Evolutionary conservation across 2,329 filamentous ascomycete species (phyloP).

Genomic region (Zopfia rhizophila): DNA sequence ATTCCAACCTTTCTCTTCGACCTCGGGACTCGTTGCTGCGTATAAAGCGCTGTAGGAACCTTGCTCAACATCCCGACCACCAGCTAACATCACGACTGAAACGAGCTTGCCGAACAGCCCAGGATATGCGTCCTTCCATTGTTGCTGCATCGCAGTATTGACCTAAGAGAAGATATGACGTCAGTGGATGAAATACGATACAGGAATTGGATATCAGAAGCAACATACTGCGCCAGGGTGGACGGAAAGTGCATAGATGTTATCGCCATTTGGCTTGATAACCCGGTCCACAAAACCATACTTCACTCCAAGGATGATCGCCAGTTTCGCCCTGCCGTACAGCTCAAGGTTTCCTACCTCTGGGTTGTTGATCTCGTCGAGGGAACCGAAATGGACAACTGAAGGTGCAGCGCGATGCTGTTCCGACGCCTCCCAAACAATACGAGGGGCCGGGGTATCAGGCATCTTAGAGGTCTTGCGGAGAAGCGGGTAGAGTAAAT

Average conservation of each 20-base stretch:
- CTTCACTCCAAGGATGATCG: slow-evolving; percentile 57
- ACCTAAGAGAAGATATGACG: slow-evolving; percentile 43
- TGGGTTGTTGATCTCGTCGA: slow-evolving; percentile 57
- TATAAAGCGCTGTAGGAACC: slow-evolving; percentile 57
- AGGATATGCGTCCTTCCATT: slow-evolving; percentile 60
- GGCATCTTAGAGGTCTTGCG: slow-evolving; percentile 53
- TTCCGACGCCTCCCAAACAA: slow-evolving; percentile 57
- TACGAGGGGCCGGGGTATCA: slow-evolving; percentile 48
- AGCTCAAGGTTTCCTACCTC: slow-evolving; percentile 47
- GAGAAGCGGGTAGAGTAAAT: slow-evolving; percentile 56
- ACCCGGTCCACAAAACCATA: slow-evolving; percentile 55
- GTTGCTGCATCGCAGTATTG: slow-evolving; percentile 58
- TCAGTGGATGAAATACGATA: no score
- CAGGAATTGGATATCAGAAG: background rate
- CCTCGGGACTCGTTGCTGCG: slow-evolving; percentile 53
- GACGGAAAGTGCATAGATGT: slow-evolving; percentile 55
- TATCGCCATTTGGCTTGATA: slow-evolving; percentile 55
- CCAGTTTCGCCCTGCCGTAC: slow-evolving; percentile 57
- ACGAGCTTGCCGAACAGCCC: slow-evolving; percentile 54
- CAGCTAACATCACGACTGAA: slow-evolving; percentile 45
- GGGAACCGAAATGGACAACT: slow-evolving; percentile 49
- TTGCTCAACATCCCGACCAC: slow-evolving; percentile 54
- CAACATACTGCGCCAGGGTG: slow-evolving; percentile 50
- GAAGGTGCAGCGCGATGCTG: slow-evolving; percentile 52
- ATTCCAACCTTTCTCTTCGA: slow-evolving; percentile 57